Evolutionary conservation across 352 stramenopile species (phyloP).

Genomic region (Chrysophaeum taylorii): DNA sequence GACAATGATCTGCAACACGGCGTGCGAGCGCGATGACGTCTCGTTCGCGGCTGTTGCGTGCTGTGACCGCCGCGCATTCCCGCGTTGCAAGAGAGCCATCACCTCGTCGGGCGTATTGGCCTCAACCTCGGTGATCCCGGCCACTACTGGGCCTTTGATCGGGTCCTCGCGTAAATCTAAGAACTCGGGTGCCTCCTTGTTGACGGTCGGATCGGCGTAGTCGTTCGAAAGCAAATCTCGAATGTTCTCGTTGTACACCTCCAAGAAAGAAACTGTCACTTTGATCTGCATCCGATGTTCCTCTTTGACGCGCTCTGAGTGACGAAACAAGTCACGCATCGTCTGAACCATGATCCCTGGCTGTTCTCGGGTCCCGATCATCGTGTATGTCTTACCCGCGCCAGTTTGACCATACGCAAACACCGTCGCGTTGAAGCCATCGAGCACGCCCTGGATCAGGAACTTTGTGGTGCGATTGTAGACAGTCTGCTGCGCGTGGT

Average conservation of each 20-base stretch:
- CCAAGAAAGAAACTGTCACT: conserved; percentile 30
- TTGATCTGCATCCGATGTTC: conserved; percentile 18
- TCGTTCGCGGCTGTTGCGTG: conserved; percentile 72
- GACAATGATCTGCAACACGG: conserved; percentile 47
- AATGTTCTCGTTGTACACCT: conserved; percentile 84
- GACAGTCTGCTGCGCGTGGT: conserved; percentile 42
- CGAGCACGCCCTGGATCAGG: conserved; percentile 67
- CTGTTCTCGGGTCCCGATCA: conserved; percentile 64
- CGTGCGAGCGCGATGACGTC: conserved; percentile 71
- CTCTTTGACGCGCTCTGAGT: conserved; percentile 35
- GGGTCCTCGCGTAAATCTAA: conserved; percentile 67
- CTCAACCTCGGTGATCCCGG: conserved; percentile 69
- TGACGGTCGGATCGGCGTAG: conserved; percentile 13
- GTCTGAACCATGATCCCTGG: conserved; percentile 74
- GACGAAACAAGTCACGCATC: conserved; percentile 65
- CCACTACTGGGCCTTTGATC: conserved; percentile 58
- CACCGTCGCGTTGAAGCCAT: conserved; percentile 79
- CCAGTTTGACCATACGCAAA: conserved; percentile 77
- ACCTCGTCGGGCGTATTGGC: conserved; percentile 57
- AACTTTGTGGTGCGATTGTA: conserved; percentile 74
- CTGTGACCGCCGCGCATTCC: conserved; percentile 66
- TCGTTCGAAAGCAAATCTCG: conserved; percentile 53
- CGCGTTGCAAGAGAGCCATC: conserved; percentile 66
- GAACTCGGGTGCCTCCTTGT: neutral
- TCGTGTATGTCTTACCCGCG: conserved; percentile 74